Evolutionary conservation across 2,329 filamentous ascomycete genomes (phyloP), one percentile per base, ranked within the genome.

Genomic region (Septoria petroselini): DNA sequence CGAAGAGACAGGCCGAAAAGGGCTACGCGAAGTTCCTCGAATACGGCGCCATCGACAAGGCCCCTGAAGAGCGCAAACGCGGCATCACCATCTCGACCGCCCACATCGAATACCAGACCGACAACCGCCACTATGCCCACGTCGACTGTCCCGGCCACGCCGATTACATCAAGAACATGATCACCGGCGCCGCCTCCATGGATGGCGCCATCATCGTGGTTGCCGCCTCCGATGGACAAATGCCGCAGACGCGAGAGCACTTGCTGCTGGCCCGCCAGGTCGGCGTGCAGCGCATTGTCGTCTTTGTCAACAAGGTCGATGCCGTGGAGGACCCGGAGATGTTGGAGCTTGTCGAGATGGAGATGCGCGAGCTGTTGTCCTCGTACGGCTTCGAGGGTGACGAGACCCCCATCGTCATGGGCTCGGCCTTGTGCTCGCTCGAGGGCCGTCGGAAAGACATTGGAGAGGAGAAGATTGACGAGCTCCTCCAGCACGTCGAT

Each of bases 121-220:
- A 95, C 0, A 80, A 79, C 70, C 86, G 93, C 69, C 93, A 98
- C 79, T 98, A 98, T 77, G 93, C 93, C 67, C 93, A 98, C 82
- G 93, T 98, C 78, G 93, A 98, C 82, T 98, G 93, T 76, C 93
- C 93, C 52, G 93, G 93, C 76, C 93, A 98, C 85, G 93, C 93
- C 75, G 93, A 98, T 89, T 98, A 98, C 81, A 97, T 98, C 80
- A 98, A 98, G 84, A 98, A 98, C 85, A 98, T 98, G 93, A 98
- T 98, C 73, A 98, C 93, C 62, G 93, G 93, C 84, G 91, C 93
- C 58, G 91, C 94, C 67, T 95, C 90, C 80, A 98, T 98, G 93
- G 93, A 98, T 67, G 93, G 93, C 67, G 91, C 93, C 67, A 91
- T 98, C 70, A 96, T 98, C 67, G 93, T 98, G 62, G 94, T 98